These are phyloP conservation scores for Trichoderma cornu-damae DNA, from an alignment of 2,329 filamentous ascomycete species.

Conservation along the genomic window DNA sequence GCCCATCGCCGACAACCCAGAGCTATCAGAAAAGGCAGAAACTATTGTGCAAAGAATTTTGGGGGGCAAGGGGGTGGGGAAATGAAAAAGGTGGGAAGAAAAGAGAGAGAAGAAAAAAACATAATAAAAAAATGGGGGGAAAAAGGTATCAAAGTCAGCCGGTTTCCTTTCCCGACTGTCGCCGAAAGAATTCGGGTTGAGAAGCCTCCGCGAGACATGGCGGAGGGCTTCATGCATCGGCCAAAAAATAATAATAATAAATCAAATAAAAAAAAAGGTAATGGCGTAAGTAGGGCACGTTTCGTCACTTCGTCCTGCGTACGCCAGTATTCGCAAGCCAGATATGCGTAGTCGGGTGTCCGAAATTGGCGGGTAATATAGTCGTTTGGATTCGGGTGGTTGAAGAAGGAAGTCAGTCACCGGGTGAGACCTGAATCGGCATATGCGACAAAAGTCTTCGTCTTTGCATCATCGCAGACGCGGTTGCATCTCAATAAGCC, in stretches of 20 bases:
- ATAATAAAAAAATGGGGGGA: too few species aligned
- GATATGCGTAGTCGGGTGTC: constrained; percentile 29
- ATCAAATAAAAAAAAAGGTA: constrained; percentile 22
- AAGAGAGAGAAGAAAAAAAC: constrained; percentile 8
- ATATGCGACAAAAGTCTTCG: constrained; percentile 29
- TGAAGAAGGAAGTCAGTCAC: constrained; percentile 25
- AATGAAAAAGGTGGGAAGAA: constrained; percentile 22
- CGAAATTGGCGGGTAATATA: constrained; percentile 30
- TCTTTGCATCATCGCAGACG: constrained; percentile 24
- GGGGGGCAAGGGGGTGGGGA: constrained; percentile 24
- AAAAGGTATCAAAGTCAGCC: constrained; percentile 36
- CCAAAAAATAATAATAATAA: constrained; percentile 14
- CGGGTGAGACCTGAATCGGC: constrained; percentile 28
- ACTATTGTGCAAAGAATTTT: constrained; percentile 35
- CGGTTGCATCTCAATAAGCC: constrained; percentile 60
- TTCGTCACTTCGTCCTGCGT: constrained; percentile 40
- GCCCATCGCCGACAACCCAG: constrained; percentile 30
- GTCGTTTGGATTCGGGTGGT: constrained; percentile 31
- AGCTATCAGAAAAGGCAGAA: constrained; percentile 25
- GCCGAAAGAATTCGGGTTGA: constrained; percentile 25
- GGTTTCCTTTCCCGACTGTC: constrained; percentile 26
- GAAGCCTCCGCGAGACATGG: constrained; percentile 22
- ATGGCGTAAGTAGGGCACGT: constrained; percentile 30
- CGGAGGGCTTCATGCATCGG: constrained; percentile 25
- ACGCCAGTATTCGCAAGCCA: constrained; percentile 34